These are phyloP conservation scores for Microcos paniculata DNA, from an alignment of 345 rosid genomes.

Conservation along the genomic window DNA sequence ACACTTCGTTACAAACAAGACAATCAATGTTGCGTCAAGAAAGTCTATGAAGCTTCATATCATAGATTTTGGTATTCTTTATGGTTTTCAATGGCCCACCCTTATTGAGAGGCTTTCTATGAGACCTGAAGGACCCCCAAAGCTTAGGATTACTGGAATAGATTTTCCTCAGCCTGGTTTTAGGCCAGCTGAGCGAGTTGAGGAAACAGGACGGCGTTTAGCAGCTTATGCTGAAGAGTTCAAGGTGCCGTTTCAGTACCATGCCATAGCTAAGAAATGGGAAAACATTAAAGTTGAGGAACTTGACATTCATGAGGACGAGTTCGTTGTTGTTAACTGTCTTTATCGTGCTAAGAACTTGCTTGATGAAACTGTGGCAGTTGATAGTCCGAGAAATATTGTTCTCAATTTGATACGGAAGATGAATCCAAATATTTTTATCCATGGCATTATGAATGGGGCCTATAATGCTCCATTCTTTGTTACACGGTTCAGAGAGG, in stretches of 20 bases:
- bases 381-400: constrained; percentile 56
- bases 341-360: constrained; percentile 64
- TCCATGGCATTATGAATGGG: constrained; percentile 64
- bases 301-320: constrained; percentile 68
- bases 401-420: constrained; percentile 62
- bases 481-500: constrained; percentile 86
- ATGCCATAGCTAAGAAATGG: constrained; percentile 88
- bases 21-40: constrained; percentile 44
- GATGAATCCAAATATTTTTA: constrained; percentile 67
- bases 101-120: constrained; percentile 62
- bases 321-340: constrained; percentile 70
- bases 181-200: constrained; percentile 82
- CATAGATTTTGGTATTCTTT: constrained; percentile 87
- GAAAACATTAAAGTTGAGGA: constrained; percentile 66
- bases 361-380: constrained; percentile 71
- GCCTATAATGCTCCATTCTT: constrained; percentile 86
- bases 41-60: constrained; percentile 63
- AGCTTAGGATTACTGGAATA: constrained; percentile 82
- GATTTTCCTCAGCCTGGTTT: constrained; percentile 95
- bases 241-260: constrained; percentile 80
- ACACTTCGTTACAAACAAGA: constrained; percentile 56
- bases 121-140: constrained; percentile 64
- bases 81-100: constrained; percentile 96
- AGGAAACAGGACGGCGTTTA: constrained; percentile 86
- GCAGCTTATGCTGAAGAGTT: constrained; percentile 78